Evolutionary conservation across 371 early-diverging fungal genomes (phyloP).

Genomic region (Smittium culicis): DNA sequence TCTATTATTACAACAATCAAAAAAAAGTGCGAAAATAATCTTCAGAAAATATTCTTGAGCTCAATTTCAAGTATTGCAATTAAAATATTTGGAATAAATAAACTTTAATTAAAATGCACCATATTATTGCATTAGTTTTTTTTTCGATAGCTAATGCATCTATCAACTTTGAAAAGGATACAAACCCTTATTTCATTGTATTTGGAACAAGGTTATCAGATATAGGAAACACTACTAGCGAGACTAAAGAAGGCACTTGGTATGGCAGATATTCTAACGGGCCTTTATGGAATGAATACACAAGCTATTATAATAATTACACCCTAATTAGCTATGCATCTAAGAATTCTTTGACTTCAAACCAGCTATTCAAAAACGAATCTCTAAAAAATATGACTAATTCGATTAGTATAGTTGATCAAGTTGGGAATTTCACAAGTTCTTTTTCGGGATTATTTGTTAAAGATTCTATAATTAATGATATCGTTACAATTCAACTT

Average conservation of each 20-base stretch:
- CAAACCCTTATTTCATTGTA: conserved; percentile 1
- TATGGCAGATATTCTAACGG: conserved; percentile 15
- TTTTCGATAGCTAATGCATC: no score
- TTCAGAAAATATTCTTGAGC: no score
- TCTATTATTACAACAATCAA: no score
- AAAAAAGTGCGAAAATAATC: no score
- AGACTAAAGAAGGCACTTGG: background rate
- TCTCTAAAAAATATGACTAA: background rate
- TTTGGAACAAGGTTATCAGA: conserved; percentile 4
- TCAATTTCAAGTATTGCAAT: no score
- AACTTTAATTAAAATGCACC: no score
- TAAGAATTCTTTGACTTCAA: conserved; percentile 6
- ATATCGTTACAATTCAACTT: conserved; percentile 14
- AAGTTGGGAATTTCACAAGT: conserved; percentile 8
- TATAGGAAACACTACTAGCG: conserved; percentile 7
- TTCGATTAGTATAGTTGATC: conserved; percentile 11
- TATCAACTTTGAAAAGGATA: no score
- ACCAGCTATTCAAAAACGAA: background rate
- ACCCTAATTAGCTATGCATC: conserved; percentile 17
- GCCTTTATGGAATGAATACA: conserved; percentile 19
- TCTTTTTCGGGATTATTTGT: background rate
- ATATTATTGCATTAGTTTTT: no score
- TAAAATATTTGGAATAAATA: no score
- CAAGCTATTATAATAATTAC: conserved; percentile 11
- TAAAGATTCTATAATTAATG: conserved; percentile 10